These are phyloP conservation scores for Aspergillus udagawae DNA, from an alignment of 2,329 filamentous ascomycete genomes.

Conservation along the genomic window DNA sequence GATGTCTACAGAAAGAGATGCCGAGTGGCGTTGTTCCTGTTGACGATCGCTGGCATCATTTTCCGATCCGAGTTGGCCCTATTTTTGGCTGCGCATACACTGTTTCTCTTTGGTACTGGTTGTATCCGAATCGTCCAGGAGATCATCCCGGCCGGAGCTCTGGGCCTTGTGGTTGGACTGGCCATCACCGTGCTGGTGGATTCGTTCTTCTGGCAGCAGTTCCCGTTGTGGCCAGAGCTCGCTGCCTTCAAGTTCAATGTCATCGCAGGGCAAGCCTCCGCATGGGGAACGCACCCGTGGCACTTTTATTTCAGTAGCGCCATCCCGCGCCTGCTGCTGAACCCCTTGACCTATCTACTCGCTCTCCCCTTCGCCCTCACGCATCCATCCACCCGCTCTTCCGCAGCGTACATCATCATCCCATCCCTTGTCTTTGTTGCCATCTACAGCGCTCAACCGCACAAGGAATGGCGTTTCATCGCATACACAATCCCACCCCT, in stretches of 20 bases:
- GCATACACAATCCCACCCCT: constrained; percentile 80
- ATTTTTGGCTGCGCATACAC: constrained; percentile 64
- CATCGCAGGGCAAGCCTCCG: constrained; percentile 72
- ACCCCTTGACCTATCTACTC: constrained; percentile 61
- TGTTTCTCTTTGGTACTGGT: constrained; percentile 58
- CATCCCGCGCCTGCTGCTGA: constrained; percentile 77
- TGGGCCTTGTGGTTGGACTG: constrained; percentile 65
- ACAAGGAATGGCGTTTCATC: constrained; percentile 96
- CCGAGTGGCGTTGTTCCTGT: constrained; percentile 64
- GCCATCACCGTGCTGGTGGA: constrained; percentile 70
- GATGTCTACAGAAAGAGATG: constrained; percentile 45
- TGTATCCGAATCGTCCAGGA: constrained; percentile 50
- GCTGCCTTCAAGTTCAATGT: constrained; percentile 89
- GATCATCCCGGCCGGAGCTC: constrained; percentile 63
- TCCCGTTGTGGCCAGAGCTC: constrained; percentile 82
- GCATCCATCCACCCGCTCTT: constrained; percentile 49
- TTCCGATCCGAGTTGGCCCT: constrained; percentile 89
- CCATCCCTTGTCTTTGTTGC: constrained; percentile 70
- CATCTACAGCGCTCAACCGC: constrained; percentile 82
- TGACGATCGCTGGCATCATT: constrained; percentile 75
- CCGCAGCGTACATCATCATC: constrained; percentile 52
- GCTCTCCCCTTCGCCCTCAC: constrained; percentile 50
- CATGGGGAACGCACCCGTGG: constrained; percentile 85
- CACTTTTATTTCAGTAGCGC: constrained; percentile 81
- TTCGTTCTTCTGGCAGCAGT: constrained; percentile 86